Percentiles rank a stretch among this genome's conserved stretches.
Evolutionary conservation across 2,329 filamentous ascomycete genomes (phyloP).

Genomic region (Ophiocordyceps camponoti-floridani): DNA sequence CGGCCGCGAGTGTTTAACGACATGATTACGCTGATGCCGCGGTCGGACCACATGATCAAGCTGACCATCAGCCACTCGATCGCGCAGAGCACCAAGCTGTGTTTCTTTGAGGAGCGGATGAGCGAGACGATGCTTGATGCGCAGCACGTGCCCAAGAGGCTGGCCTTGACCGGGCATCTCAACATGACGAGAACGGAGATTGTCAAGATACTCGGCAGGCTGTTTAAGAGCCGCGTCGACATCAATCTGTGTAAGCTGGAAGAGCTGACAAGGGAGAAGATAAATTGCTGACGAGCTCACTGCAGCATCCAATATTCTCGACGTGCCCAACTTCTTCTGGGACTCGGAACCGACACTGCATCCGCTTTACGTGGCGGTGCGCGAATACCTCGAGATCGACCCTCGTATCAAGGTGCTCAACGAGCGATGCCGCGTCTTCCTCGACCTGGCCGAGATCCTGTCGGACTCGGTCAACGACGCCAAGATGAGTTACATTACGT

Average conservation of each 20-base stretch:
- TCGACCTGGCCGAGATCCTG: conserved; percentile 88
- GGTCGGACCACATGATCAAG: conserved; percentile 95
- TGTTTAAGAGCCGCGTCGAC: conserved; percentile 90
- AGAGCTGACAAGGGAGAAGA: background rate
- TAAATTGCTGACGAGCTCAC: background rate
- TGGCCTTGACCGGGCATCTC: conserved; percentile 77
- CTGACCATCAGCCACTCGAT: conserved; percentile 95
- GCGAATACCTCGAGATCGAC: conserved; percentile 95
- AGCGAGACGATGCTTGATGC: conserved; percentile 83
- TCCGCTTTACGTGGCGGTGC: conserved; percentile 82
- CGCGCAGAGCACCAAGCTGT: conserved; percentile 89
- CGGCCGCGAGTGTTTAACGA: conserved; percentile 92
- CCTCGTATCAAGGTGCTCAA: conserved; percentile 92
- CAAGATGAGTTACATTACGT: conserved; percentile 92
- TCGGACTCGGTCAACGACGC: conserved; percentile 83
- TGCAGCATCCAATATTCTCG: conserved; percentile 80
- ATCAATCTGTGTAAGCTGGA: conserved; percentile 75
- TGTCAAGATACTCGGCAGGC: conserved; percentile 70
- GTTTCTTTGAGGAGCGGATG: conserved; percentile 94
- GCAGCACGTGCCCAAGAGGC: conserved; percentile 74
- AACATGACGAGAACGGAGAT: conserved; percentile 88
- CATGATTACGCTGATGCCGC: conserved; percentile 91
- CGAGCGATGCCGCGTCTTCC: conserved; percentile 87
- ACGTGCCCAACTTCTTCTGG: conserved; percentile 97
- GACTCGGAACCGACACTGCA: conserved; percentile 89